These are phyloP conservation scores for Cucurbita pepo DNA, from an alignment of 306 rosid genomes.

Conservation along the genomic window DNA sequence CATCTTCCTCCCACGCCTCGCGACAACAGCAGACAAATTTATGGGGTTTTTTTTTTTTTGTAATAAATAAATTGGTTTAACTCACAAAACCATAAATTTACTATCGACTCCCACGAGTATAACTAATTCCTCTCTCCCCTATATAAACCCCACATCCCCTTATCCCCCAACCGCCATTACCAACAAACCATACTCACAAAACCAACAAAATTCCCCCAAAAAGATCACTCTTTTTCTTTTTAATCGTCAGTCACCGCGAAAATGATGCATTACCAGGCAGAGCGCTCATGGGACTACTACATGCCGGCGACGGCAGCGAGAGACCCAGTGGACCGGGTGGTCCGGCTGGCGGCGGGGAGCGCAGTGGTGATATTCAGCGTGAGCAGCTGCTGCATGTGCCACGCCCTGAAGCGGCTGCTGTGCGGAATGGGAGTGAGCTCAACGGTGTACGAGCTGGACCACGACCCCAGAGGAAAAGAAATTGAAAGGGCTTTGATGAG, in stretches of 20 bases:
- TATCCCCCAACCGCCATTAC: background rate
- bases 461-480: slow-evolving; percentile 66
- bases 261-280: slow-evolving; percentile 42
- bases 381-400: slow-evolving; percentile 95
- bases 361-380: slow-evolving; percentile 90
- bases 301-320: slow-evolving; percentile 13
- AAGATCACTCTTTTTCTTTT: background rate
- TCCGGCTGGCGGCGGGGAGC: slow-evolving; percentile 59
- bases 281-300: slow-evolving; percentile 43
- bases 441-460: slow-evolving; percentile 69
- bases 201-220: background rate
- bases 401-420: slow-evolving; percentile 72
- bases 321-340: slow-evolving; percentile 64
- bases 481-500: slow-evolving; percentile 58
- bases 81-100: too few species aligned
- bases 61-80: too few species aligned
- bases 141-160: background rate
- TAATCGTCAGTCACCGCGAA: background rate
- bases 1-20: slow-evolving; percentile 27
- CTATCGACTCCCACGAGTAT: background rate
- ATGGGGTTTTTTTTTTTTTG: too few species aligned
- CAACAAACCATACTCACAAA: background rate
- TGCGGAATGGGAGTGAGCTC: slow-evolving; percentile 94
- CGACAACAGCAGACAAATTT: slow-evolving; percentile 38
- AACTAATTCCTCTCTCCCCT: background rate